Conservation (phyloP, 257 asterid species). For the Linderniella brevidens region DNA sequence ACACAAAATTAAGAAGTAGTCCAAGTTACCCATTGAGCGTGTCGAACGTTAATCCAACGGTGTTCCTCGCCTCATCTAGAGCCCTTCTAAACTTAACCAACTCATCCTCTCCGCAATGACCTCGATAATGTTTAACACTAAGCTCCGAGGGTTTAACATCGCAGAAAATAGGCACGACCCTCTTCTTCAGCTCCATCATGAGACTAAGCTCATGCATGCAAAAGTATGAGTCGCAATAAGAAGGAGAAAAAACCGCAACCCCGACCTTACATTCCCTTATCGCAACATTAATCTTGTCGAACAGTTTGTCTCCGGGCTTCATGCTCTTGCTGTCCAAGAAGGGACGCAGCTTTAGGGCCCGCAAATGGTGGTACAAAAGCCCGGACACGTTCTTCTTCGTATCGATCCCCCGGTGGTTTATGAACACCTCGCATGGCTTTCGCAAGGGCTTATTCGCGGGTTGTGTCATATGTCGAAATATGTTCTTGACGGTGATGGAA, state of each 20-base stretch:
- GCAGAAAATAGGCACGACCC: conserved; percentile 52
- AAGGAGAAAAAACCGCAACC: conserved; percentile 60
- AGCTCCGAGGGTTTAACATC: conserved; percentile 76
- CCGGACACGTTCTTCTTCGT: conserved; percentile 73
- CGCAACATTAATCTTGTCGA: conserved; percentile 44
- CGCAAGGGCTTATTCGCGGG: too few relatives aligned
- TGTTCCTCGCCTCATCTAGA: conserved; percentile 51
- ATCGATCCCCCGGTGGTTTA: conserved; percentile 71
- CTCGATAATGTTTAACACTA: conserved; percentile 25
- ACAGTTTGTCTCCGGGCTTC: conserved; percentile 69
- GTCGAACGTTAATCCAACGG: conserved; percentile 76
- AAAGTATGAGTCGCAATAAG: conserved; percentile 60
- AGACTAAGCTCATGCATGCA: conserved; percentile 58
- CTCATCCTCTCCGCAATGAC: conserved; percentile 19
- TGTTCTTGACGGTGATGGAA: too few relatives aligned
- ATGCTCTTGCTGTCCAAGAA: conserved; percentile 75
- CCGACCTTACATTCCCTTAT: conserved; percentile 48
- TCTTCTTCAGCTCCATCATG: conserved; percentile 38
- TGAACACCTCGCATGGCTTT: conserved; percentile 42
- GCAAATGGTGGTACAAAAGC: conserved; percentile 39
- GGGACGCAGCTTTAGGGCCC: conserved; percentile 24
- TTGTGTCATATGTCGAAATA: too few relatives aligned
- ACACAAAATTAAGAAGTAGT: too few relatives aligned
- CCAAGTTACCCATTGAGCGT: conserved; percentile 32
- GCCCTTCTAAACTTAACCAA: conserved; percentile 31